These are phyloP conservation scores for Fusarium sp. DNA, from an alignment of 2,329 filamentous ascomycete species.

Conservation along the genomic window DNA sequence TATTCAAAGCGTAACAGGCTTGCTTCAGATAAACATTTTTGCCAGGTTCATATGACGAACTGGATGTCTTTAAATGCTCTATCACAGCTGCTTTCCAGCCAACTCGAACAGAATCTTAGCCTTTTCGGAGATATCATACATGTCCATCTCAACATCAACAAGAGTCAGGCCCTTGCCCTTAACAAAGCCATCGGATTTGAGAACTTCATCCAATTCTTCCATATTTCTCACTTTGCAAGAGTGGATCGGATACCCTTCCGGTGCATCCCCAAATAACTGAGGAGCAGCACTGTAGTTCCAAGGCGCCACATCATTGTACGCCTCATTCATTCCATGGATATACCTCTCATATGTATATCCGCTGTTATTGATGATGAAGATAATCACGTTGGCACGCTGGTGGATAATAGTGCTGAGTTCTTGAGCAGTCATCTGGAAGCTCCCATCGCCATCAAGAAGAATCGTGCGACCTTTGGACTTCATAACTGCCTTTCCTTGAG, in stretches of 20 bases:
- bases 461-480: neutral
- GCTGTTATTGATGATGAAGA: conserved; percentile 5
- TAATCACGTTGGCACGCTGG: neutral
- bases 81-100: neutral
- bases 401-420: conserved; percentile 17
- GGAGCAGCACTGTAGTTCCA: conserved; percentile 11
- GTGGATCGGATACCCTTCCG: neutral
- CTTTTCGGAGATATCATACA: conserved; percentile 3
- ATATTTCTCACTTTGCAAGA: neutral
- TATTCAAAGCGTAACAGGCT: too few species aligned
- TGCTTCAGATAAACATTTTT: neutral
- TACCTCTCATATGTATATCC: conserved; percentile 6
- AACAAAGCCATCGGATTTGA: neutral
- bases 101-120: neutral
- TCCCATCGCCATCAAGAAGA: conserved; percentile 5
- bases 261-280: neutral
- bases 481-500: neutral
- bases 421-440: conserved; percentile 18
- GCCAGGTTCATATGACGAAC: rapidly evolving
- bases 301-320: conserved; percentile 9
- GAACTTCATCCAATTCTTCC: neutral
- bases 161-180: neutral
- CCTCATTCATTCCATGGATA: conserved; percentile 6
- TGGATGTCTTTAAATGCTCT: neutral
- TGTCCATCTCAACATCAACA: conserved; percentile 14